Evolutionary conservation across 352 stramenopile genomes (phyloP).

Genomic region (Globisporangium spinosum): DNA sequence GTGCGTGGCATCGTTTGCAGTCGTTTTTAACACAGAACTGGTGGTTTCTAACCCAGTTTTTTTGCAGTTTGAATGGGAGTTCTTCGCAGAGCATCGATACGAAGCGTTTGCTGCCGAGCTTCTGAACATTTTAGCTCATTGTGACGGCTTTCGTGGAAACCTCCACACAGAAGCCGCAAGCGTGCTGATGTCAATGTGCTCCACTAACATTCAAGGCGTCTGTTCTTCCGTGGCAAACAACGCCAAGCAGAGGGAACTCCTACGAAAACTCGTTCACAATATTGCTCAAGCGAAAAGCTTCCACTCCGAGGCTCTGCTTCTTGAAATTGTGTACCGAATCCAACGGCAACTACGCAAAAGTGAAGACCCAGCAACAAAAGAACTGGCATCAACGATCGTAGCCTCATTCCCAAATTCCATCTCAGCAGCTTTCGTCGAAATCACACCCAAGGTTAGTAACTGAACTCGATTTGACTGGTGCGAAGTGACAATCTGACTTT

Average conservation of each 20-base stretch:
- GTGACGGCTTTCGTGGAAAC: slow-evolving; percentile 23
- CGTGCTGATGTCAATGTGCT: slow-evolving; percentile 34
- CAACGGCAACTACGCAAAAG: slow-evolving; percentile 25
- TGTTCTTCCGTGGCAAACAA: slow-evolving; percentile 13
- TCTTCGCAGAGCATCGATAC: slow-evolving; percentile 26
- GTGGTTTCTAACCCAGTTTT: background rate
- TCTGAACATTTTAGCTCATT: slow-evolving; percentile 24
- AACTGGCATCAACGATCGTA: slow-evolving; percentile 11
- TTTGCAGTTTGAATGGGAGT: slow-evolving; percentile 40
- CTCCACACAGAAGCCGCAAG: slow-evolving; percentile 26
- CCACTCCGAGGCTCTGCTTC: slow-evolving; percentile 28
- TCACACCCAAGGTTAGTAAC: slow-evolving; percentile 26
- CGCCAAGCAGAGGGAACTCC: background rate
- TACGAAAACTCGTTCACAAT: slow-evolving; percentile 19
- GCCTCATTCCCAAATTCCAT: slow-evolving; percentile 20
- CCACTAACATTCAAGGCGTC: slow-evolving; percentile 24
- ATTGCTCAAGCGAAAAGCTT: slow-evolving; percentile 34
- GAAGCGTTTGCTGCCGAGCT: slow-evolving; percentile 22
- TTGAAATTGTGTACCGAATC: slow-evolving; percentile 33
- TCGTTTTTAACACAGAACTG: background rate
- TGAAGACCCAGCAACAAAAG: background rate
- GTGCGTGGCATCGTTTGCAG: background rate
- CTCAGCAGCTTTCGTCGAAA: slow-evolving; percentile 14
- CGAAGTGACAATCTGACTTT: background rate
- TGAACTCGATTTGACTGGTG: background rate